Conservation (phyloP, 192 early-diverging fungal genomes). For the Endogone sp. region DNA sequence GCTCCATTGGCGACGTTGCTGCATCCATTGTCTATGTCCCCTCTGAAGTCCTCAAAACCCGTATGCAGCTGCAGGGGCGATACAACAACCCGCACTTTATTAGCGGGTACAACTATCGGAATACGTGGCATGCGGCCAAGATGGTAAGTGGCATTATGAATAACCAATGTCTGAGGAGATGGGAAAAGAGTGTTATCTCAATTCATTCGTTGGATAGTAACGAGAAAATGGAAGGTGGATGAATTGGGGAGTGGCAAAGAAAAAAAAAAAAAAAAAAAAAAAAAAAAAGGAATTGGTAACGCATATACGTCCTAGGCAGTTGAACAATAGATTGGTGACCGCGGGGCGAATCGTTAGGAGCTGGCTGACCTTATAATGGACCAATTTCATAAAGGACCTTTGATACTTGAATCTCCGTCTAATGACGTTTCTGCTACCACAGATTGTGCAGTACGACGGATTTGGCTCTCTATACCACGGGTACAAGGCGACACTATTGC, state of each 20-base stretch:
- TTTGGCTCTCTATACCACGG: constrained; percentile 52
- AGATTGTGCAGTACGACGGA: constrained; percentile 63
- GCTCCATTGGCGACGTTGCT: constrained; percentile 47
- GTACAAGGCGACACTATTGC: constrained; percentile 48
- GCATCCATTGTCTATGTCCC: constrained; percentile 57
- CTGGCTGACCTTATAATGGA: too few species aligned
- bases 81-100: constrained; percentile 66
- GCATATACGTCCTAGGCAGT: too few species aligned
- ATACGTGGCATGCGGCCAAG: constrained; percentile 54
- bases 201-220: too few species aligned
- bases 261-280: too few species aligned
- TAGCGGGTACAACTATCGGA: constrained; percentile 70
- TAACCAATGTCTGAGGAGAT: not conserved
- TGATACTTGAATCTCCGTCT: too few species aligned
- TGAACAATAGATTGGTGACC: too few species aligned
- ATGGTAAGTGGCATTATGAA: constrained; percentile 30
- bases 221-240: too few species aligned
- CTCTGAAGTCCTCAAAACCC: constrained; percentile 66
- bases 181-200: not conserved
- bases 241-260: too few species aligned
- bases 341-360: too few species aligned
- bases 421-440: constrained; percentile 1
- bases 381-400: too few species aligned
- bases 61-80: constrained; percentile 75
- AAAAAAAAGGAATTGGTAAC: too few species aligned